A percentile compares a stretch with the other conserved stretches of the same genome.
These are phyloP conservation scores for Spathaspora arborariae DNA, from an alignment of 805 yeast genomes.

Conservation along the genomic window DNA sequence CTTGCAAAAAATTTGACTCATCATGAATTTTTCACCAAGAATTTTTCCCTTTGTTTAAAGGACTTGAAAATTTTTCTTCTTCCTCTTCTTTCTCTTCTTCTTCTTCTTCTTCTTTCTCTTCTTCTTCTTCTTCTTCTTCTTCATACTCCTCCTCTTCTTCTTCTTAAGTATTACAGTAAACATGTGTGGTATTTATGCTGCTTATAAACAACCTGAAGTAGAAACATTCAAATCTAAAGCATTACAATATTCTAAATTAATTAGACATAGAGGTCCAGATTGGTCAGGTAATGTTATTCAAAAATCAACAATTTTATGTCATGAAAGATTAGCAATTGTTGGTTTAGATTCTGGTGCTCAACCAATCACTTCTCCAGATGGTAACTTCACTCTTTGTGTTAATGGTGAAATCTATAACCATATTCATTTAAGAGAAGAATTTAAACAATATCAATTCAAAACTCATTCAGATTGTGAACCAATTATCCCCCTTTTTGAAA, in stretches of 20 bases:
- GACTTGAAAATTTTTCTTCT: background rate
- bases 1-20: background rate
- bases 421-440: conserved; percentile 76
- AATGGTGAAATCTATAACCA: conserved; percentile 99
- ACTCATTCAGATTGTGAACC: conserved; percentile 97
- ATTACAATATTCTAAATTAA: conserved; percentile 82
- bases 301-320: conserved; percentile 80
- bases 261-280: conserved; percentile 99
- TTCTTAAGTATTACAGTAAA: background rate
- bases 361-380: conserved; percentile 85
- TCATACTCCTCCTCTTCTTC: background rate
- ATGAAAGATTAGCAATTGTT: conserved; percentile 96
- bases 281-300: conserved; percentile 90
- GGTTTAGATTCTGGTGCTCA: conserved; percentile 98
- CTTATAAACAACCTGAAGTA: conserved; percentile 76
- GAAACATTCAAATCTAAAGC: conserved; percentile 83
- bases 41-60: background rate
- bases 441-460: conserved; percentile 69
- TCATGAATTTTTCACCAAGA: background rate
- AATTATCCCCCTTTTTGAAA: conserved; percentile 85
- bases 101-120: background rate
- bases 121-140: no score
- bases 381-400: conserved; percentile 70
- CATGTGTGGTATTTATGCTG: conserved; percentile 99
- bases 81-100: background rate